phyloP scores from a whole-genome alignment of 352 stramenopile species.

The Lagenidium sp. region DNA sequence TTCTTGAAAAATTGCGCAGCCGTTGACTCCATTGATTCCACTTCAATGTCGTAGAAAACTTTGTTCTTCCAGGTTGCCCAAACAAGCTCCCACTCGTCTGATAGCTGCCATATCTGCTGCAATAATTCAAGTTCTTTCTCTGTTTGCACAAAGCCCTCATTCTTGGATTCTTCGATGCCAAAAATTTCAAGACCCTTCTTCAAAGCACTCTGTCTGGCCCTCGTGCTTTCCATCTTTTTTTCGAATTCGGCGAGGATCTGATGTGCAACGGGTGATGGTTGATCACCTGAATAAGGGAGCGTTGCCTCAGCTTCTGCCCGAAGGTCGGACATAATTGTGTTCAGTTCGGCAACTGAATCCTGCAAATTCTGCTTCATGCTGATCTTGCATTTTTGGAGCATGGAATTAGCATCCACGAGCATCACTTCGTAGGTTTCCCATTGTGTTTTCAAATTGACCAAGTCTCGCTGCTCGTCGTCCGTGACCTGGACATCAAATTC shows the following conservation, averaged over 20 bases:
- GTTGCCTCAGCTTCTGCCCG: conserved; percentile 59
- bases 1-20: conserved; percentile 89
- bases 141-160: conserved; percentile 78
- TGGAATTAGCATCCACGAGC: conserved; percentile 79
- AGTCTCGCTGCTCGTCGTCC: conserved; percentile 74
- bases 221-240: conserved; percentile 79
- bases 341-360: conserved; percentile 82
- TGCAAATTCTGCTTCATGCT: conserved; percentile 95
- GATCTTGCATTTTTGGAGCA: conserved; percentile 90
- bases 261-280: conserved; percentile 39
- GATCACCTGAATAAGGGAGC: conserved; percentile 67
- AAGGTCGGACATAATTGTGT: conserved; percentile 77
- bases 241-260: conserved; percentile 82
- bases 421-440: conserved; percentile 85
- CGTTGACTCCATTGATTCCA: conserved; percentile 87
- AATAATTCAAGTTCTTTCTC: conserved; percentile 87
- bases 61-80: conserved; percentile 91
- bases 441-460: conserved; percentile 51
- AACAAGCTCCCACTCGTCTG: conserved; percentile 82
- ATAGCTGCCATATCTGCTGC: conserved; percentile 86
- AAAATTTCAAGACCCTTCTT: conserved; percentile 92
- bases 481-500: conserved; percentile 88
- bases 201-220: conserved; percentile 53
- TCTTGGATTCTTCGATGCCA: conserved; percentile 80
- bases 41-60: conserved; percentile 88